Evolutionary conservation across 2,329 filamentous ascomycete species (phyloP), one percentile per base, ranked within the genome.

Genomic region (Sarocladium brachiariae): DNA sequence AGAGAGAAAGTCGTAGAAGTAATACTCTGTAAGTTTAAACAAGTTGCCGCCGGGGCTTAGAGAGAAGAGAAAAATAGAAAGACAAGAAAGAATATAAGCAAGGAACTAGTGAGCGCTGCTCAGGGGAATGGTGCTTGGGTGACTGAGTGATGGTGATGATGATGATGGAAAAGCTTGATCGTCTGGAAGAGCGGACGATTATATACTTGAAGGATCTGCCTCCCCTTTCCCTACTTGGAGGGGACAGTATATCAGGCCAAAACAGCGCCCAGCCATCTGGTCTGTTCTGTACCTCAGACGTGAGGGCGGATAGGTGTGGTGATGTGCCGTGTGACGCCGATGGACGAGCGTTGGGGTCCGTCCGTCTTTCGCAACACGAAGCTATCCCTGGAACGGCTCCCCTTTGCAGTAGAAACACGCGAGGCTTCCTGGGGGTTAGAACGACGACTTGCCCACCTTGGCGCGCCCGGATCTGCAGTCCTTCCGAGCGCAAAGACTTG

Each of bases 1-100:
- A n/a, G n/a, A n/a, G n/a, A 16, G 27, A 30, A 13, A 30, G 27
- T 34, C n/a, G 46, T 24, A 37, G 24, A 37, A 27, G 18, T 23
- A 4, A 21, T 27, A 23, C 14, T 7, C 13, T 39, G 35, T 19
- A 19, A 27, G 27, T 19, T 25, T 5, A 25, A 31, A 33, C 25
- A 47, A 47, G 27, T 47, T 31, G 43, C 43, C 43, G 6, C 43
- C 43, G 24, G 37, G 37, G 25, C 34, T 27, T 39, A 57, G 35
- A 27, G 38, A 16, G 14, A 59, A 63, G 64, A 54, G 58, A 58
- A 52, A 63, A 60, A 56, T 21, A 37, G 35, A 16, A n/a, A 60
- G 55, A 53, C 59, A 60, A 61, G 33, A 61, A 52, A 37, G 45
- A 37, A 35, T 16, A 59, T 61, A 37, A 60, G 52, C 25, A 46